Conservation (phyloP, 2,329 filamentous ascomycete species). For the Aspergillus nomiae region DNA sequence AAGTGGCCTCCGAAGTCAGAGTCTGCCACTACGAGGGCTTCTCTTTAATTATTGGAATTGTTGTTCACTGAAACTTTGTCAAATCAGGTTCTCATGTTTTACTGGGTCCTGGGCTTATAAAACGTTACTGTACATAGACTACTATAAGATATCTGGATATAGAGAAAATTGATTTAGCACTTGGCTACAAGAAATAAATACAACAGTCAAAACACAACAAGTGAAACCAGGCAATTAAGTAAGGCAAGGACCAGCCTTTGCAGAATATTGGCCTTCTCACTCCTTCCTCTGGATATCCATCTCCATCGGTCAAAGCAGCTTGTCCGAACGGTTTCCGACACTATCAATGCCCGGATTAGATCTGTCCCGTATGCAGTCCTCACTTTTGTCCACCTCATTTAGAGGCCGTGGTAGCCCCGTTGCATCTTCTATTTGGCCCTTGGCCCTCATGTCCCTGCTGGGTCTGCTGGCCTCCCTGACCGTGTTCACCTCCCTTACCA, state of each 20-base stretch:
- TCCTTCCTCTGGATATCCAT: background rate
- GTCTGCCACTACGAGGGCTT: background rate
- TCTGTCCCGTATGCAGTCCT: background rate
- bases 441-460: background rate
- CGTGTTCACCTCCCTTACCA: background rate
- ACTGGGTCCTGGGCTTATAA: background rate
- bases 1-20: conserved; percentile 29
- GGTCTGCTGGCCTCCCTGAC: background rate
- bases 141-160: background rate
- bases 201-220: background rate
- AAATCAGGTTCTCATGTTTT: background rate
- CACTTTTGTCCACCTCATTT: background rate
- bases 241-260: background rate
- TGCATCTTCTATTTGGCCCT: no score
- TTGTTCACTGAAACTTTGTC: background rate
- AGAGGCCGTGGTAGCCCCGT: background rate
- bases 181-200: background rate
- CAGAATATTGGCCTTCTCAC: background rate
- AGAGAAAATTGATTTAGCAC: background rate
- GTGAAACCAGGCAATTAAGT: background rate
- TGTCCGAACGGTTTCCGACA: background rate
- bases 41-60: background rate
- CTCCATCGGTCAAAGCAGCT: background rate
- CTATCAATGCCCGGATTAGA: no score
- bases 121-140: background rate